Evolutionary conservation across 2,329 filamentous ascomycete species (phyloP).

Genomic region (Paraphoma chrysanthemicola): DNA sequence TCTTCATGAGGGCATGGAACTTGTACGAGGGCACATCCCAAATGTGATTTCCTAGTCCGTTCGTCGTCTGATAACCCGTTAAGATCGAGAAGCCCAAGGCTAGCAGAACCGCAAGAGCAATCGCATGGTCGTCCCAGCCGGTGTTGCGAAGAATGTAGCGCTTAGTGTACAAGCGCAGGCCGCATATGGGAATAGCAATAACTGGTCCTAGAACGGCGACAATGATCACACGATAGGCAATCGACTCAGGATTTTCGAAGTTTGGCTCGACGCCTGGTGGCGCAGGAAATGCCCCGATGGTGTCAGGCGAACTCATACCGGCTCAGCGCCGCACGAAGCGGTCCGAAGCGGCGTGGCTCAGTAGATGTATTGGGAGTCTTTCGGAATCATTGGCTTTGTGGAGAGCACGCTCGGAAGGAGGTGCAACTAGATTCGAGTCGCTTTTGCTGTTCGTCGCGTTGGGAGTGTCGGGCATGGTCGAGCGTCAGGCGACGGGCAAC

Average conservation of each 20-base stretch:
- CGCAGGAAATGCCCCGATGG: background rate
- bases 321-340: background rate
- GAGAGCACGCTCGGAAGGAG: too few species aligned
- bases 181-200: slow-evolving; percentile 16
- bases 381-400: too few species aligned
- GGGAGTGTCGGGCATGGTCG: background rate
- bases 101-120: background rate
- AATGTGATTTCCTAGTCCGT: slow-evolving; percentile 21
- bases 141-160: slow-evolving; percentile 17
- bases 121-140: slow-evolving; percentile 20
- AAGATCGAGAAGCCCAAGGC: background rate
- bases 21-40: slow-evolving; percentile 15
- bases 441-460: too few species aligned
- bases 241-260: slow-evolving; percentile 10
- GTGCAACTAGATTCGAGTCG: too few species aligned
- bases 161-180: slow-evolving; percentile 20
- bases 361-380: background rate
- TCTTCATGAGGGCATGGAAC: slow-evolving; percentile 23
- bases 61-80: slow-evolving; percentile 11
- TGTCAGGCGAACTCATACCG: background rate
- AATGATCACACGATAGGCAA: slow-evolving; percentile 21
- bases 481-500: background rate
- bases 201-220: slow-evolving; percentile 14
- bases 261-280: background rate
- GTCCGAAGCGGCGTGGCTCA: background rate